Conservation (phyloP, 2,329 filamentous ascomycete genomes). For the Fusarium decemcellulare region DNA sequence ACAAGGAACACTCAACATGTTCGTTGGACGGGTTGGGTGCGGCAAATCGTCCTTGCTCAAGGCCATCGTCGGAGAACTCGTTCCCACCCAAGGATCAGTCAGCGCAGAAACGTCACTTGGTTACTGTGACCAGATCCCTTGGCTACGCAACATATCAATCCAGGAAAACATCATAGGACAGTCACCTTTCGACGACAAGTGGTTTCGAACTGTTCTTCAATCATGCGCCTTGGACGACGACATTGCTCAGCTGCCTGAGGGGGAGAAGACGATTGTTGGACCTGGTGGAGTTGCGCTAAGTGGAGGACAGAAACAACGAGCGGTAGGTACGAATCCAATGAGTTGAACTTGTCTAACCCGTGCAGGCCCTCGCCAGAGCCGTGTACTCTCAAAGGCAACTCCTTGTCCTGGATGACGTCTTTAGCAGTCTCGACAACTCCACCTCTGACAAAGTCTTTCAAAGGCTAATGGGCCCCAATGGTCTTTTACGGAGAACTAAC, state of each 20-base stretch:
- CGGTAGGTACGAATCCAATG: conserved; percentile 48
- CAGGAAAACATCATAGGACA: conserved; percentile 56
- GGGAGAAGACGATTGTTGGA: conserved; percentile 56
- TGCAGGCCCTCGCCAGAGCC: conserved; percentile 60
- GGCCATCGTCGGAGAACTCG: conserved; percentile 55
- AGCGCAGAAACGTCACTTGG: conserved; percentile 48
- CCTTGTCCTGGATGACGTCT: conserved; percentile 61
- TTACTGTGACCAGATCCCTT: conserved; percentile 61
- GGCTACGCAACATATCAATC: conserved; percentile 59
- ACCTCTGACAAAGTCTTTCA: conserved; percentile 60
- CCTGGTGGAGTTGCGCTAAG: conserved; percentile 59
- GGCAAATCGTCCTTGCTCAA: conserved; percentile 59
- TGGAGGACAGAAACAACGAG: conserved; percentile 60
- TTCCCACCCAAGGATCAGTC: conserved; percentile 45
- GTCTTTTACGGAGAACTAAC: conserved; percentile 56
- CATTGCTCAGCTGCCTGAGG: conserved; percentile 48
- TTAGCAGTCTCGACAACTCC: conserved; percentile 60
- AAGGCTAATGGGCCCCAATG: conserved; percentile 56
- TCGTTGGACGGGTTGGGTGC: conserved; percentile 60
- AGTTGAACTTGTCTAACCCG: neutral
- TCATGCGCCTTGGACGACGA: conserved; percentile 55
- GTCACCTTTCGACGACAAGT: conserved; percentile 44
- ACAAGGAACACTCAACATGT: conserved; percentile 48
- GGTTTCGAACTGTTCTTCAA: conserved; percentile 48
- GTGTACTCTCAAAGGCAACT: conserved; percentile 58